Conservation (phyloP, 176 grass and related monocot genomes). For the Musa beccarii region DNA sequence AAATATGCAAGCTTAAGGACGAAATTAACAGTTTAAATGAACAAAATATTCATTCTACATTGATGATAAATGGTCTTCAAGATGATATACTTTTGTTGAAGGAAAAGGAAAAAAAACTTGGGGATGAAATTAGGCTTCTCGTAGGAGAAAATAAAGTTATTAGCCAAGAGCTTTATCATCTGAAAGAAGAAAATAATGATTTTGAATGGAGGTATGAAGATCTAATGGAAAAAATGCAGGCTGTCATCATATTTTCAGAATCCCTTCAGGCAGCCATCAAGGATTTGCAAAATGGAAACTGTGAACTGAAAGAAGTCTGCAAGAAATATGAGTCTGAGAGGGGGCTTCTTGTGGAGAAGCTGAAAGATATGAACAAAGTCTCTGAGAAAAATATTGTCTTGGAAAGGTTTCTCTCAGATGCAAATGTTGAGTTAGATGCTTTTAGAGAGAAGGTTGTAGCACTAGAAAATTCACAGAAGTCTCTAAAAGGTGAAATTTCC, state of each 20-base stretch:
- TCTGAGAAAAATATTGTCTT: conserved; percentile 54
- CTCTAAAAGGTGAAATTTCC: conserved; percentile 25
- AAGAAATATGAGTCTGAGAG: conserved; percentile 69
- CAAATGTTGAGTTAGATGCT: conserved; percentile 41
- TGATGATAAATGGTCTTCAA: conserved; percentile 6
- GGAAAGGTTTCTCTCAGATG: conserved; percentile 42
- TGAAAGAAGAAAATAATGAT: conserved; percentile 37
- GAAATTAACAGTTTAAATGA: conserved; percentile 27
- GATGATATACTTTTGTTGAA: conserved; percentile 9
- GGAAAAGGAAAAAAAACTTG: conserved; percentile 7
- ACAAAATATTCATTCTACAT: not conserved
- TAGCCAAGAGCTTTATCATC: conserved; percentile 5
- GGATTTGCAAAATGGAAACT: conserved; percentile 49
- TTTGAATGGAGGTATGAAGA: conserved; percentile 38
- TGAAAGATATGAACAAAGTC: conserved; percentile 34
- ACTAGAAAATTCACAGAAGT: conserved; percentile 23
- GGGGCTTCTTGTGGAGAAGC: conserved; percentile 44
- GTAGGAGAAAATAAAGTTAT: conserved; percentile 20
- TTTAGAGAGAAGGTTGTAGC: conserved; percentile 25
- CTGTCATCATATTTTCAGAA: conserved; percentile 21
- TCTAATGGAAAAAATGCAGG: conserved; percentile 39
- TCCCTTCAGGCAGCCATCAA: conserved; percentile 33
- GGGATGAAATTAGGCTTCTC: conserved; percentile 6
- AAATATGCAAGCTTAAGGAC: conserved; percentile 48
- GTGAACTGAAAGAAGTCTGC: conserved; percentile 69